A percentile compares a stretch with the other conserved stretches of the same genome.
Conservation (phyloP, 2,329 filamentous ascomycete genomes). For the Fusarium sp. region DNA sequence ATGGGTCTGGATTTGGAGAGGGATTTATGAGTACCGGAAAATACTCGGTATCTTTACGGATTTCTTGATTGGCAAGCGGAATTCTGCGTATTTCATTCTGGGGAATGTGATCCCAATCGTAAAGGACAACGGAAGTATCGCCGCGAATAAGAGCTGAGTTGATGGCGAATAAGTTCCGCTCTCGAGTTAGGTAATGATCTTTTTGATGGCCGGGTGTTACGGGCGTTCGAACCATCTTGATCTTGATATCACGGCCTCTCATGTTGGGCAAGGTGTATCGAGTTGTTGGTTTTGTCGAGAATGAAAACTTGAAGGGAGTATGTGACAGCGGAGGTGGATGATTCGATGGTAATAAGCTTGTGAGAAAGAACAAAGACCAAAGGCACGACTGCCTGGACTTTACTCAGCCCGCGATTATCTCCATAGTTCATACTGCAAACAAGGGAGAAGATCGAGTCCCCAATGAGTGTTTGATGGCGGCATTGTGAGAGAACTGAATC, state of each 20-base stretch:
- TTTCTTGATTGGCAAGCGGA: not conserved
- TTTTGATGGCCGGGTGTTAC: no score
- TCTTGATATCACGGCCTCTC: not conserved
- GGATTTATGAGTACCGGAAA: not conserved
- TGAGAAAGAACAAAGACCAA: conserved; percentile 34
- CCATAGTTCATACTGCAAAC: conserved; percentile 1
- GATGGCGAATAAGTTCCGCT: conserved; percentile 25
- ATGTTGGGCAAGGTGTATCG: conserved; percentile 18
- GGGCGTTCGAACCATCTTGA: not conserved
- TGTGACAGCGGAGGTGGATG: not conserved
- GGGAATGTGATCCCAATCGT: not conserved
- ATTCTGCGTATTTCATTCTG: not conserved
- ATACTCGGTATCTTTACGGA: not conserved
- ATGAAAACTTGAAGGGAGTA: not conserved
- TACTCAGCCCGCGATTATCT: not conserved
- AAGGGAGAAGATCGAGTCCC: not conserved
- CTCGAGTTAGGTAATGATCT: not conserved
- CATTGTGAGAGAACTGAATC: conserved; percentile 28
- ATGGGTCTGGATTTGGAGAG: not conserved
- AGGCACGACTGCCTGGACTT: not conserved
- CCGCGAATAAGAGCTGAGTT: conserved; percentile 37
- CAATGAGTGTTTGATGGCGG: conserved; percentile 10
- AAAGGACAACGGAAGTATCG: conserved; percentile 24
- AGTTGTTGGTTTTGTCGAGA: conserved; percentile 1
- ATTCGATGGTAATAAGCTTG: conserved; percentile 39